phyloP scores from a whole-genome alignment of 2,329 filamentous ascomycete genomes.

The Aspergillus hiratsukae region DNA sequence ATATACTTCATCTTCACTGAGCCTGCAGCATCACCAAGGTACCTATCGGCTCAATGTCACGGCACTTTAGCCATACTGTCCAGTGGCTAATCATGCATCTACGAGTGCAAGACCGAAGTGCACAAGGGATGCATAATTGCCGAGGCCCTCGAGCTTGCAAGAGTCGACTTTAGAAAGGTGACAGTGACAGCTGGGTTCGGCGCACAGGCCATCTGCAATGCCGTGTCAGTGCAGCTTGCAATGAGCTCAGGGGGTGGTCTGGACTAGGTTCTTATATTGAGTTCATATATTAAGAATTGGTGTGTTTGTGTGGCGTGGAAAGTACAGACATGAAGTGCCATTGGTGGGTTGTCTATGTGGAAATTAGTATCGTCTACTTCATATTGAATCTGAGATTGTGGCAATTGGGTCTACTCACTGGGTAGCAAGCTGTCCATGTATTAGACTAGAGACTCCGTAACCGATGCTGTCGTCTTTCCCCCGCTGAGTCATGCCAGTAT shows the following conservation, averaged over 20 bases:
- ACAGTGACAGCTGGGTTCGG: neutral
- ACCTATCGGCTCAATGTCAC: neutral
- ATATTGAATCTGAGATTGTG: neutral
- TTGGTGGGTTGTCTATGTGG: neutral
- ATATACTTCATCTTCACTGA: neutral
- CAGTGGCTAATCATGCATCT: too few species aligned
- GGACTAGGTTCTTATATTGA: neutral
- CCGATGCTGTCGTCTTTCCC: too few species aligned
- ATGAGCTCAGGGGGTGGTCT: neutral
- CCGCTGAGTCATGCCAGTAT: neutral
- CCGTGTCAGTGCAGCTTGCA: neutral
- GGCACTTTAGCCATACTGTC: too few species aligned
- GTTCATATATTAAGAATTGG: neutral
- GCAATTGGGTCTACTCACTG: neutral
- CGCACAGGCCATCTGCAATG: neutral
- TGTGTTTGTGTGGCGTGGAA: neutral
- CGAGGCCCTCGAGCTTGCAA: neutral
- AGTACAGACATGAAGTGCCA: neutral
- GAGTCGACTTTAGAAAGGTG: neutral
- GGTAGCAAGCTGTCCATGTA: neutral
- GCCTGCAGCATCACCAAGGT: neutral
- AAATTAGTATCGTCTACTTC: neutral
- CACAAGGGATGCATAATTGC: neutral
- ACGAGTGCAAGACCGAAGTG: too few species aligned
- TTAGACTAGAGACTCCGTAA: neutral